Base-by-base conservation (phyloP, 441 rosid genomes). In the Gossypium davidsonii region DNA sequence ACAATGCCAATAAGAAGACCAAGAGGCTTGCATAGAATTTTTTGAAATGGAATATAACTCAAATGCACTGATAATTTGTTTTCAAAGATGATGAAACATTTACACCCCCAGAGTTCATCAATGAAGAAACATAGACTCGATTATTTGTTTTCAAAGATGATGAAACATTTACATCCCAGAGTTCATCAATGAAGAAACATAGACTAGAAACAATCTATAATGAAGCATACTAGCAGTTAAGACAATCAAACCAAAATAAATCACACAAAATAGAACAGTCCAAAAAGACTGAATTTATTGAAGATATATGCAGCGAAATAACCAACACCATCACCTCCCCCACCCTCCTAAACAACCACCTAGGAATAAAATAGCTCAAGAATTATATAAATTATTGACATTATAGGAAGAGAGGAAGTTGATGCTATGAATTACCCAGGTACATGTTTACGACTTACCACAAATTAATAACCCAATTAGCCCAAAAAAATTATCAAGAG, bases 401-500 rank as follows among this genome's bases (percentile, higher is more conserved):
- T 3, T 4, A 68, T 5, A 7, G 17, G 5, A 31, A 53, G 17
- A n/a, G 5, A 68, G 28, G 10, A 20, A 68, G 9, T 14, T 0
- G 10, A 15, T 0, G 10, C 39, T 26, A 49, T 49, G 59, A 23
- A 15, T 28, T 49, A 8, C 0, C 25, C 18, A 1, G 58, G 17
- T 28, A n/a, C 39, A 26, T 25, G 10, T 48, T 49, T 46, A 49
- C 58, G 2, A 67, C 25, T 67, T 14, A 11, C 57, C 60, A 55
- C 39, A 62, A 2, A 37, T 18, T 73, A 53, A 48, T 8, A 63
- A 65, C 15, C 63, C 70, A 73, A 68, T 49, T 70, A 5, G 57
- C 67, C 34, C 9, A 53, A 53, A 67, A 56, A 66, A 66, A 8
- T 7, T 9, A 71, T 28, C 42, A 25, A 46, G 20, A 67, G 12